Conservation (phyloP, 306 rosid genomes). For the Datisca glomerata region DNA sequence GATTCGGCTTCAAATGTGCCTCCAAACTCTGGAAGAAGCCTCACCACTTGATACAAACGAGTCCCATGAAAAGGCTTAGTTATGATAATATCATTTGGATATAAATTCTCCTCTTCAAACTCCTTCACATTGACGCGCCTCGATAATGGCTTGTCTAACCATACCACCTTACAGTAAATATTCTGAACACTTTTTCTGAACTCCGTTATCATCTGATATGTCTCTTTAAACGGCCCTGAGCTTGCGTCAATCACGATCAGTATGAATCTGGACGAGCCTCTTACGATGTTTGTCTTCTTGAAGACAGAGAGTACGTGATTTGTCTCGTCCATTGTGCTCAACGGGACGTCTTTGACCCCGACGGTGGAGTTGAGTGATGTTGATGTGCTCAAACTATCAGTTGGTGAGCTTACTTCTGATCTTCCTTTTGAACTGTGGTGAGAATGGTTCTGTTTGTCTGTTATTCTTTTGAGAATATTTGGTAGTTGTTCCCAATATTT, state of each 20-base stretch:
- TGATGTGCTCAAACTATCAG: slow-evolving; percentile 10
- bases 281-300: slow-evolving; percentile 12
- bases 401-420: slow-evolving; percentile 9
- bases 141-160: slow-evolving; percentile 39
- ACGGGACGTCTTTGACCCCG: slow-evolving; percentile 8
- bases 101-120: slow-evolving; percentile 11
- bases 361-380: slow-evolving; percentile 6
- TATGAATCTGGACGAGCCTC: slow-evolving; percentile 12
- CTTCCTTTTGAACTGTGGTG: slow-evolving; percentile 13
- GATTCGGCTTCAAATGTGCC: slow-evolving; percentile 17
- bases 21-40: slow-evolving; percentile 62
- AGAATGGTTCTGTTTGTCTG: slow-evolving; percentile 11
- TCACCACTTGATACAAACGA: slow-evolving; percentile 30
- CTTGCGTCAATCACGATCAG: slow-evolving; percentile 23
- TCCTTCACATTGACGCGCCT: slow-evolving; percentile 4
- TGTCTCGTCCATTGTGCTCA: slow-evolving; percentile 9
- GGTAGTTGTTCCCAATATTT: slow-evolving; percentile 21
- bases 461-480: slow-evolving; percentile 11
- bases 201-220: slow-evolving; percentile 12
- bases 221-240: slow-evolving; percentile 12
- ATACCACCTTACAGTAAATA: slow-evolving; percentile 39
- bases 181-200: slow-evolving; percentile 15
- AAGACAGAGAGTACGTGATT: slow-evolving; percentile 14
- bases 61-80: slow-evolving; percentile 56
- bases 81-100: slow-evolving; percentile 31